Base-by-base conservation (phyloP, 208 protist species). In the Trypanosoma lewisi region DNA sequence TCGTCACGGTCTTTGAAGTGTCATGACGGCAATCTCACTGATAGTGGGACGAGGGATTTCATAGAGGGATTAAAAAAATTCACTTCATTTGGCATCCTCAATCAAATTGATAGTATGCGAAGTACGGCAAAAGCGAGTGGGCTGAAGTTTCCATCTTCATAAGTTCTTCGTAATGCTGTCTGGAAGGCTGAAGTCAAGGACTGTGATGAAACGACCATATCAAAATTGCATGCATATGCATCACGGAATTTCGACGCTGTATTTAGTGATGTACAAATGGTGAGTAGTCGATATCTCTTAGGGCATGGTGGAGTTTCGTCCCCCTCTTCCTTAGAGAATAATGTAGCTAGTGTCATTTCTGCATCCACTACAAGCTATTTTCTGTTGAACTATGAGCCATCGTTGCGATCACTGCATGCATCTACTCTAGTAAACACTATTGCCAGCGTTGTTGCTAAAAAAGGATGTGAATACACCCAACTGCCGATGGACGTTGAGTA, bases 241-340 rank as follows among this genome's bases (percentile, higher is more conserved):
- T n/a, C n/a, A n/a, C n/a, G n/a, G n/a, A 25, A 25, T 36, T 48
- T 56, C 48, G 33, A 16, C 25, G 34, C 2, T 39, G 33, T 41
- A 44, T 49, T 45, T n/a, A 65, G 59, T 56, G 61, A 67, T 44
- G 50, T 67, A 21, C 61, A 58, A 28, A 25, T 67, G 12, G 28
- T 58, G 7, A 57, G 49, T 25, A 21, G 17, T 1, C 9, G 23
- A 11, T 58, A 48, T 36, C 14, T 65, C 3, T 19, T 41, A 17
- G n/a, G n/a, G n/a, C 2, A 44, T 4, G 19, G 39, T 2, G 14
- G 39, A 5, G 12, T 44, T n/a, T 9, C 16, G 30, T 23, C 1
- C 33, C 31, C 4, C n/a, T 55, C 16, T 39, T 36, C 31, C 5
- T 27, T 67, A 21, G 37, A 36, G 12, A n/a, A 33, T 14, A 39